These are phyloP conservation scores for Wickerhamomyces kurtzmanii DNA, from an alignment of 805 yeast genomes.

Conservation along the genomic window DNA sequence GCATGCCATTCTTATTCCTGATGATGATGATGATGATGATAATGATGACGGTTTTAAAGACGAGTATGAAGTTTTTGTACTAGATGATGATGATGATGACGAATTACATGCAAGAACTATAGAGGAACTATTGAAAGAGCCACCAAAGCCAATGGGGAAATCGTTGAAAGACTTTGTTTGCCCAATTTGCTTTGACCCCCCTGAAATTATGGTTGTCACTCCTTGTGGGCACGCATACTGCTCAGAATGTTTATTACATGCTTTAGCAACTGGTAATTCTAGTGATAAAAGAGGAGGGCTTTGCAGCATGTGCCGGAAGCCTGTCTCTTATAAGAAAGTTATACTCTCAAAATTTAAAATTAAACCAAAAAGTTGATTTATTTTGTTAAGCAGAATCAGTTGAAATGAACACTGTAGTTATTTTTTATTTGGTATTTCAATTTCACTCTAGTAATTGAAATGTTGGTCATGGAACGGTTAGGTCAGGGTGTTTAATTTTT, in stretches of 20 bases:
- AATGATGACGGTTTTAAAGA: conserved; percentile 9
- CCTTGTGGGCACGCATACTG: conserved; percentile 55
- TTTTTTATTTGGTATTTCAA: no score
- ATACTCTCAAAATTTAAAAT: conserved; percentile 22
- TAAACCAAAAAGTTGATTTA: no score
- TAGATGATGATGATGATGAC: conserved; percentile 4
- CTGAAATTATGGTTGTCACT: conserved; percentile 34
- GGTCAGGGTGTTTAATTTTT: no score
- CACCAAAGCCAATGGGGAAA: conserved; percentile 20
- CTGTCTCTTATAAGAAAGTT: conserved; percentile 20
- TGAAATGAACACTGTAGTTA: no score
- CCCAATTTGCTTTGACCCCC: conserved; percentile 48
- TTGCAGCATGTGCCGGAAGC: conserved; percentile 33
- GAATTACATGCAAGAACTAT: conserved; percentile 1
- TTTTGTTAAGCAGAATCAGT: no score
- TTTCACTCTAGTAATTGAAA: no score
- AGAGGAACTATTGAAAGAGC: conserved; percentile 6
- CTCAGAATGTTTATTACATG: conserved; percentile 39
- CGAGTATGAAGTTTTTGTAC: conserved; percentile 11
- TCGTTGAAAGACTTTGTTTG: conserved; percentile 21
- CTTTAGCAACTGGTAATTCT: conserved; percentile 24
- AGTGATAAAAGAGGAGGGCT: conserved; percentile 22
- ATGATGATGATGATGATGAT: conserved; percentile 5
- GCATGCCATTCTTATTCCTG: no score
- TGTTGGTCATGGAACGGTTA: no score